Evolutionary conservation across 2,329 filamentous ascomycete species (phyloP).

Genomic region (Lachnellula arida): DNA sequence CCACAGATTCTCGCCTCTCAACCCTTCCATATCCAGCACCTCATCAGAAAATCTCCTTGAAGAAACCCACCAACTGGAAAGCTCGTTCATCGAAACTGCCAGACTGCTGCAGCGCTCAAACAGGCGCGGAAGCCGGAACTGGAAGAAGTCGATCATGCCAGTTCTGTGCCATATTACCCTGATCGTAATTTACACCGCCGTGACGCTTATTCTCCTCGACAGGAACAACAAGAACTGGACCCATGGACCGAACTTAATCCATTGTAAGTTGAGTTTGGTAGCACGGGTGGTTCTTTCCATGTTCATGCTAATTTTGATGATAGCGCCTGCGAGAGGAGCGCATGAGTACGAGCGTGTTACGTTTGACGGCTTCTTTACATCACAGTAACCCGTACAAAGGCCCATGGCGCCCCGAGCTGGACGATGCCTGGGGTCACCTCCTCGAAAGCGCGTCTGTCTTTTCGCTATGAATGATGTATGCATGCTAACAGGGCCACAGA

Average conservation of each 20-base stretch:
- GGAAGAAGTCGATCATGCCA: background rate
- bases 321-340: background rate
- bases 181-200: background rate
- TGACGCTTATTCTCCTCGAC: background rate
- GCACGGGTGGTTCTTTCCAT: background rate
- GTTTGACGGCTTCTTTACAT: background rate
- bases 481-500: background rate
- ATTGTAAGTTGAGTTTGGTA: background rate
- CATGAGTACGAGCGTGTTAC: background rate
- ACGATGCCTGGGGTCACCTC: background rate
- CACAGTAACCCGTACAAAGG: background rate
- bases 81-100: background rate
- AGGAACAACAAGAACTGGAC: background rate
- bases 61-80: background rate
- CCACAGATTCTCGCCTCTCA: background rate
- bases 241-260: background rate
- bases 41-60: background rate
- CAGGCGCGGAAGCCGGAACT: background rate
- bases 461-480: background rate
- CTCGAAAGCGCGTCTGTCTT: background rate
- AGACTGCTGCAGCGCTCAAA: background rate
- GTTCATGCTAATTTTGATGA: background rate
- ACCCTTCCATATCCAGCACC: background rate
- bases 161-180: background rate
- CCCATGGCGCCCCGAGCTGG: background rate